These are phyloP conservation scores for Colletotrichum tamarilloi DNA, from an alignment of 2,329 filamentous ascomycete genomes.

Conservation along the genomic window DNA sequence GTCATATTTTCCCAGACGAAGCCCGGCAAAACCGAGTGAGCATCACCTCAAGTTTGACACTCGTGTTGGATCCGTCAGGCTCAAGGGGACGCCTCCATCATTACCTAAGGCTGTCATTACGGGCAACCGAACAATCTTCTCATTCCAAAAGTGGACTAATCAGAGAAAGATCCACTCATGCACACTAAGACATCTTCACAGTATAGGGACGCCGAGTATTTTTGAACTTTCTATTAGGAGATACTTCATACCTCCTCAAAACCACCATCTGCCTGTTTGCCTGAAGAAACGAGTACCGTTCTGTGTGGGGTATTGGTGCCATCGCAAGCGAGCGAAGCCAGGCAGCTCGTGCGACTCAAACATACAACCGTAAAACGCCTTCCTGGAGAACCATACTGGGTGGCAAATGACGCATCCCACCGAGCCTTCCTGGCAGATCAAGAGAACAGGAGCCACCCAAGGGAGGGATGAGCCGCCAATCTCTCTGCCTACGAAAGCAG, in stretches of 20 bases:
- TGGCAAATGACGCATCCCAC: slow-evolving; percentile 35
- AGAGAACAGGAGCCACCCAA: slow-evolving; percentile 42
- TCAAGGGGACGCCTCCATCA: too few species aligned
- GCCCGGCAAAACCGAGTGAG: too few species aligned
- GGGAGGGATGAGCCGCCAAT: slow-evolving; percentile 49
- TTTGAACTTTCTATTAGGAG: slow-evolving; percentile 35
- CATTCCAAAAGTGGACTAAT: too few species aligned
- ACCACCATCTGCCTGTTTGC: slow-evolving; percentile 41
- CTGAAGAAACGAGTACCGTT: slow-evolving; percentile 48
- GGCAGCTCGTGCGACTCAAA: slow-evolving; percentile 50
- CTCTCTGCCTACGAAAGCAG: slow-evolving; percentile 49
- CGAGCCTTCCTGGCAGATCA: slow-evolving; percentile 20
- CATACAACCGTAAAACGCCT: slow-evolving; percentile 53
- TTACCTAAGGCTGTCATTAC: too few species aligned
- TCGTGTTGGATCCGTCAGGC: too few species aligned
- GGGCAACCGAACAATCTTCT: too few species aligned
- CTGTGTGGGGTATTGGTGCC: slow-evolving; percentile 50
- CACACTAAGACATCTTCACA: neutral
- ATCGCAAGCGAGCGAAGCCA: slow-evolving; percentile 40
- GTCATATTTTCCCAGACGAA: too few species aligned
- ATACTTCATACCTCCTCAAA: slow-evolving; percentile 30
- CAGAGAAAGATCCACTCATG: neutral
- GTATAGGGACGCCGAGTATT: neutral
- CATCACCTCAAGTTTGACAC: too few species aligned
- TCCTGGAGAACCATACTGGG: slow-evolving; percentile 41